Base-by-base conservation (phyloP, 208 protist species). In the Trypanosoma congolense region DNA sequence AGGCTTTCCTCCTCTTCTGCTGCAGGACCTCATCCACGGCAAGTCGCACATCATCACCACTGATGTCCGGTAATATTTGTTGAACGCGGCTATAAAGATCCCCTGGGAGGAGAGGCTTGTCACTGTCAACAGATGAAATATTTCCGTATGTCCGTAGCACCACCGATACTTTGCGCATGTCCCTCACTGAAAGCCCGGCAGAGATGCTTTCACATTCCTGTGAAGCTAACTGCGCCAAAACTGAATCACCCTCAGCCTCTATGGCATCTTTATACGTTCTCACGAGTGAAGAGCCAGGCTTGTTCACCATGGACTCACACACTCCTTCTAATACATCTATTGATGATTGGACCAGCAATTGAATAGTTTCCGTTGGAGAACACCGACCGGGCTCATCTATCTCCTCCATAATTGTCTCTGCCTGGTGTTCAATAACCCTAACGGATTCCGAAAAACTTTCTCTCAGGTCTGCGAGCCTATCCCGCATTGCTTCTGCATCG, bases 71-170 rank as follows among this genome's bases (percentile, higher is more conserved):
- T 33, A 71, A 47, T 45, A 14, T 55, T 18, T 56, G 42, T n/a
- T 56, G 54, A 8, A 73, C 54, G 16, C 65, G 64, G 4, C 73
- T 48, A 31, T 53, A 64, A 31, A 77, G 30, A 44, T 71, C 63
- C 14, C 36, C n/a, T 4, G 44, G 21, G 45, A 66, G 12, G 3
- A 22, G 14, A 41, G 47, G 30, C 9, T 30, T 41, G 3, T 2
- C 36, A n/a, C n/a, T 29, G 10, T 5, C 33, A 33, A 14, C 14
- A 21, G 30, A n/a, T 6, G 33, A 45, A 33, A 46, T 42, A 35
- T 35, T 52, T 2, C 46, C 50, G 22, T 47, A 61, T 10, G 58
- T 75, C 56, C 56, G 63, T 14, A 75, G n/a, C 26, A 75, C 56
- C 29, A 75, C 33, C 5, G 50, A 48, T 43, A 75, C 45, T 2